Evolutionary conservation across 345 rosid genomes (phyloP), one percentile per base, ranked within the genome.

Genomic region (Sonneratia alba): DNA sequence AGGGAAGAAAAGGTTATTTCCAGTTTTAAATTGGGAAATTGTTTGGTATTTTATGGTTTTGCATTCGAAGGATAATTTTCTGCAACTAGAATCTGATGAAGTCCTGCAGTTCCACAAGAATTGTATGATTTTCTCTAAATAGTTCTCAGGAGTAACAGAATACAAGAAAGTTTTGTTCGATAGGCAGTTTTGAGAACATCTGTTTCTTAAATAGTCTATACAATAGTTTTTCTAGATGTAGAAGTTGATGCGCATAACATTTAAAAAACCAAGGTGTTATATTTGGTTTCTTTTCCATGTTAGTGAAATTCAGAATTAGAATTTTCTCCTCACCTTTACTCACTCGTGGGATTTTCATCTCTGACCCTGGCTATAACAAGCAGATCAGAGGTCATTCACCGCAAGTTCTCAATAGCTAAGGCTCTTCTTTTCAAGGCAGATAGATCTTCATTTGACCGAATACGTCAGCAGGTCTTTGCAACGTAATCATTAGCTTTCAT

Each of bases 341-440:
- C 7, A 63, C 8, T 61, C 14, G 0, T 48, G 53, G 53, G 53
- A 12, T 12, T 48, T 48, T 48, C 53, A 11, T 48, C 11, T 48
- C 53, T 48, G 18, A 24, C 57, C 15, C 32, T 0, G 2, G 47
- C 42, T 47, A 6, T 68, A 1, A 0, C 42, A 40, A 13, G 1
- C 83, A 93, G 98, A 79, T 87, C 92, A 0, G 89, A 87, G 87
- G 85, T 83, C 65, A 83, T 89, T 68, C 89, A 90, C 72, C 91
- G 98, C n/a, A 93, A 79, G 81, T 90, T 85, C 69, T 84, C 91
- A 4, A 87, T 93, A 81, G 80, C 91, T 74, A 93, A 84, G 81
- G 97, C 93, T 72, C 81, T 93, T 72, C 86, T 93, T 40, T 75
- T 82, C 70, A 93, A 89, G 85, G 97, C 98, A 59, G 93, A 93